These are phyloP conservation scores for Penicillium soppii DNA, from an alignment of 495 filamentous ascomycete species.

Conservation along the genomic window DNA sequence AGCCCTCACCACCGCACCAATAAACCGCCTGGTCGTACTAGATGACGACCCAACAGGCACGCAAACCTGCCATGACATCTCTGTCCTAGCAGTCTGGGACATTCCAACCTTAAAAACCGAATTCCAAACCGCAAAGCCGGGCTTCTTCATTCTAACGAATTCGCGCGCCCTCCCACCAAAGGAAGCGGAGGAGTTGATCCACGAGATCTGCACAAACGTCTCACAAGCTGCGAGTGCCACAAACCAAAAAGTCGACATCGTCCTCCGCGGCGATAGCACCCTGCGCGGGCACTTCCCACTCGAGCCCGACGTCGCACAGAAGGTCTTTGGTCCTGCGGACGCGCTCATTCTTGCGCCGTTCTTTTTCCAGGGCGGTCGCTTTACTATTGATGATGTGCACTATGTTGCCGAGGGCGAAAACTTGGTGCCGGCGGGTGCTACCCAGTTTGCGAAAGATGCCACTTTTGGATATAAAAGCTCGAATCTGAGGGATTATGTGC, in stretches of 20 bases:
- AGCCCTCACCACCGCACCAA: constrained; percentile 27
- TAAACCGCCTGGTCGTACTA: constrained; percentile 47
- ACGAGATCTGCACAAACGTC: constrained; percentile 47
- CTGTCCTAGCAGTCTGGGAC: constrained; percentile 56
- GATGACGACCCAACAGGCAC: constrained; percentile 59
- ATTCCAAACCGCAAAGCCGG: constrained; percentile 31
- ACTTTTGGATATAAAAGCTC: constrained; percentile 54
- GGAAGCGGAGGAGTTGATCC: constrained; percentile 41
- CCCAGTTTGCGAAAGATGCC: constrained; percentile 52
- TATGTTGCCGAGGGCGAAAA: constrained; percentile 49
- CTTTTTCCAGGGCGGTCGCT: constrained; percentile 53
- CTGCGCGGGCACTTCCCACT: constrained; percentile 54
- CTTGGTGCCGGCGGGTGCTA: constrained; percentile 46
- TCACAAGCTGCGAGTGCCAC: constrained; percentile 35
- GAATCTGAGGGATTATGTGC: constrained; percentile 48
- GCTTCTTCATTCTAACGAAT: constrained; percentile 59
- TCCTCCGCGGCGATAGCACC: constrained; percentile 53
- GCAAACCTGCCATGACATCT: constrained; percentile 56
- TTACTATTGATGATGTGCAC: constrained; percentile 53
- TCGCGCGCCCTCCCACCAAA: constrained; percentile 49
- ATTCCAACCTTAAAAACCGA: constrained; percentile 39
- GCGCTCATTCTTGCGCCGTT: constrained; percentile 52
- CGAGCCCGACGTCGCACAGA: constrained; percentile 49
- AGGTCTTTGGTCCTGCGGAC: constrained; percentile 43
- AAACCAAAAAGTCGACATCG: constrained; percentile 44